phyloP scores from a whole-genome alignment of 83 land plant species.

The Larix sibirica region DNA sequence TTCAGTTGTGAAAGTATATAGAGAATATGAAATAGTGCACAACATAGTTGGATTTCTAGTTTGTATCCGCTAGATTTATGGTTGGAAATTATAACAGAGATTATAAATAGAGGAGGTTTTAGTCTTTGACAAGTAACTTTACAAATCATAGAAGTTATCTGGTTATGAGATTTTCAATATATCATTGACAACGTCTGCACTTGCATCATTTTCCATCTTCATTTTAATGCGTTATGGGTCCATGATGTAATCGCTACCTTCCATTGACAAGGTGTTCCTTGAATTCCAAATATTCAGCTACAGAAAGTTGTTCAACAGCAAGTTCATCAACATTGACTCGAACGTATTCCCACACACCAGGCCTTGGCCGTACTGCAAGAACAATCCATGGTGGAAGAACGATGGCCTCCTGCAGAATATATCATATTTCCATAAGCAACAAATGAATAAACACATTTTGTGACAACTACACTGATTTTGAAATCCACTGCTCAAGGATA shows the following conservation, averaged over 20 bases:
- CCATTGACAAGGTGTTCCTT: constrained; percentile 76
- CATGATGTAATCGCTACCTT: too few species aligned
- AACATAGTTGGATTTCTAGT: too few species aligned
- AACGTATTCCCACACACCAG: constrained; percentile 92
- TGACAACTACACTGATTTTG: background rate
- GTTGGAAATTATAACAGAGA: background rate
- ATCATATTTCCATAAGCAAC: constrained; percentile 2
- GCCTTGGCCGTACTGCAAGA: constrained; percentile 83
- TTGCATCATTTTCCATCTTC: background rate
- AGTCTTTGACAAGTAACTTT: background rate
- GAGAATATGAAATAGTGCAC: too few species aligned
- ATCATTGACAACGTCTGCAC: background rate
- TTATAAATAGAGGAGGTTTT: background rate
- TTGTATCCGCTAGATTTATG: too few species aligned
- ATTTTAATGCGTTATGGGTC: background rate
- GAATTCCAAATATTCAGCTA: constrained; percentile 75
- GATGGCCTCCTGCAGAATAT: constrained; percentile 73
- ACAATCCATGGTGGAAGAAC: constrained; percentile 83
- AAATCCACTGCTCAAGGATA: background rate
- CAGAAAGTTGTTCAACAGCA: constrained; percentile 66
- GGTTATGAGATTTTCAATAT: background rate
- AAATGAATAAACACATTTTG: background rate
- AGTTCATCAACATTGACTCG: constrained; percentile 86
- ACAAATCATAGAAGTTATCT: background rate
- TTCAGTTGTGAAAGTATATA: too few species aligned